A percentile compares a stretch with the other conserved stretches of the same genome.
phyloP scores from a whole-genome alignment of 2,329 filamentous ascomycete species.

The Aspergillus viridinutans region DNA sequence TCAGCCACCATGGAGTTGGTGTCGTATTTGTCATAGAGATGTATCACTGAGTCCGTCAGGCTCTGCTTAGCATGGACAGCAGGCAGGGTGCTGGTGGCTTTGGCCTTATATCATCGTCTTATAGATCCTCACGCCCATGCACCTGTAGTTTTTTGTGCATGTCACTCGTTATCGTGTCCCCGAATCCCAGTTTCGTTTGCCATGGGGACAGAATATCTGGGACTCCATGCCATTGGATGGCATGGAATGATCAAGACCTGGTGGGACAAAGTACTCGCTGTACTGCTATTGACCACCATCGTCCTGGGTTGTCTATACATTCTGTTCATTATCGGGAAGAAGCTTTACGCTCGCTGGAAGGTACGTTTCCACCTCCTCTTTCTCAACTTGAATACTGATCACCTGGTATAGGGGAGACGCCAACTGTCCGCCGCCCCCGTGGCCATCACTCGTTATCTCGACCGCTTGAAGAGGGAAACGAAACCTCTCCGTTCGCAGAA shows the following conservation, averaged over 20 bases:
- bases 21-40: background rate
- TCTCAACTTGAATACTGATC: background rate
- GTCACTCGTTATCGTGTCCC: background rate
- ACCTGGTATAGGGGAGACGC: slow-evolving; percentile 5
- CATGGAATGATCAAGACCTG: slow-evolving; percentile 14
- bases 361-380: slow-evolving; percentile 1
- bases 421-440: slow-evolving; percentile 10
- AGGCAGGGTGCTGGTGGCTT: background rate
- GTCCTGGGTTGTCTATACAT: slow-evolving; percentile 9
- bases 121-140: background rate
- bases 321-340: slow-evolving; percentile 7
- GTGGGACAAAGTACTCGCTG: slow-evolving; percentile 14
- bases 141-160: background rate
- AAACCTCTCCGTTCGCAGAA: background rate
- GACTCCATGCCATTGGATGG: slow-evolving; percentile 16
- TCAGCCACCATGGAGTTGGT: background rate
- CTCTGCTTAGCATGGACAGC: background rate
- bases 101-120: background rate
- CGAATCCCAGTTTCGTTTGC: background rate
- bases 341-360: slow-evolving; percentile 6
- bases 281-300: slow-evolving; percentile 11
- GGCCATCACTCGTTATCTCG: slow-evolving; percentile 7
- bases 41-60: background rate
- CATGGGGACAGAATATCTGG: slow-evolving; percentile 15
- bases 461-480: slow-evolving; percentile 8